Base-by-base conservation (phyloP, 495 filamentous ascomycete genomes). In the Cudoniella acicularis region DNA sequence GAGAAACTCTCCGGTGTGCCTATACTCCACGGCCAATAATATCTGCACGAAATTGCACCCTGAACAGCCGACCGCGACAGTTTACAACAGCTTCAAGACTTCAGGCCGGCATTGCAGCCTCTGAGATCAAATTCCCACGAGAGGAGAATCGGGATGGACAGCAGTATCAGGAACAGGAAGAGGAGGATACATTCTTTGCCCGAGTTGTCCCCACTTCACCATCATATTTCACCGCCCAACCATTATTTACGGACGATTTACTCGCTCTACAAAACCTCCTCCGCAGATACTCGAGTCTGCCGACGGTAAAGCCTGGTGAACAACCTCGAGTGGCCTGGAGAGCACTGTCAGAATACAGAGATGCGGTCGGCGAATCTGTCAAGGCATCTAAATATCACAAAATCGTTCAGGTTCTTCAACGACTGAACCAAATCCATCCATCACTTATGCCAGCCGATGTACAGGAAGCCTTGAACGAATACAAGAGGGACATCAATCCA, bases 211-310 rank as follows among this genome's bases (percentile, higher is more conserved):
- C 94, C 17, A 79, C 81, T 0, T 96, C 94, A 8, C 87, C 90
- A 1, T 91, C 92, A 48, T 99, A 98, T 75, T 99, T 98, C 79
- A 92, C 91, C 60, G 87, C 85, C 27, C 87, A 82, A 41, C 88
- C 92, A 2, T 76, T 78, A 36, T 97, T 95, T 79, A 93, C 87
- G 74, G 94, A 99, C 72, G 82, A 88, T 69, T 80, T 89, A 64
- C 81, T 99, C 59, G 69, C 72, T 1, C 79, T 99, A 13, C 82
- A 90, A 63, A 69, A 79, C 10, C 79, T 98, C 20, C 73, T 88
- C 52, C 83, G 82, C 27, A 84, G 82, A 69, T 84, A 93, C 69
- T 78, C 83, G 43, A 73, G 80, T 6, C 83, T 98, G 20, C 94
- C 94, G 0, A 79, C 73, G 1, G 74, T 93, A 1, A 62, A 81